A percentile compares a stretch with the other conserved stretches of the same genome.
These are phyloP conservation scores for Fusarium nisikadoi DNA, from an alignment of 2,329 filamentous ascomycete genomes.

Conservation along the genomic window DNA sequence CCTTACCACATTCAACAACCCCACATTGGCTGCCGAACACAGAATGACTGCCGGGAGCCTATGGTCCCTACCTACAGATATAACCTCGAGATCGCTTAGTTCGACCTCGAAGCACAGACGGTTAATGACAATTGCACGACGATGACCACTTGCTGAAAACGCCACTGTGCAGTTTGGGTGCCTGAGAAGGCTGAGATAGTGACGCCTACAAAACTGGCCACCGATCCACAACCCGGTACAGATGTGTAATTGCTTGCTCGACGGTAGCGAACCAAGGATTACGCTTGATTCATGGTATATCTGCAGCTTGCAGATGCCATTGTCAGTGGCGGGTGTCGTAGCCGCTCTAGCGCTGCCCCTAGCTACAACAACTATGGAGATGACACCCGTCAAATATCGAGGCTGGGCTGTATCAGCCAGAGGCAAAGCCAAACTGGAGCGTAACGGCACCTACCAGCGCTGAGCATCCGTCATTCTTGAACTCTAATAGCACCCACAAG, in stretches of 20 bases:
- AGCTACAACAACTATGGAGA: slow-evolving; percentile 39
- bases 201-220: slow-evolving; percentile 11
- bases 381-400: slow-evolving; percentile 43
- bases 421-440: slow-evolving; percentile 31
- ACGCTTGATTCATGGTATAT: slow-evolving; percentile 37
- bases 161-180: not conserved
- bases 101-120: slow-evolving; percentile 17
- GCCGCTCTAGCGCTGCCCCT: slow-evolving; percentile 43
- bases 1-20: slow-evolving; percentile 23
- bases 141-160: not conserved
- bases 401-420: slow-evolving; percentile 25
- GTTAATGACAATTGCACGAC: not conserved
- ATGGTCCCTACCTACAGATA: not conserved
- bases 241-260: slow-evolving; percentile 36
- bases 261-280: slow-evolving; percentile 34
- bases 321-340: slow-evolving; percentile 44
- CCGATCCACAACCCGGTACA: slow-evolving; percentile 29
- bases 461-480: slow-evolving; percentile 37
- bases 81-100: slow-evolving; percentile 8
- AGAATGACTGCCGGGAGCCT: slow-evolving; percentile 32
- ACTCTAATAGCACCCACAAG: slow-evolving; percentile 40
- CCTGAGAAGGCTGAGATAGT: not conserved
- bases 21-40: slow-evolving; percentile 30
- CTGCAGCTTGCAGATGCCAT: slow-evolving; percentile 40
- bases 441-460: slow-evolving; percentile 27